Evolutionary conservation across 179 eudicot species (phyloP).

Genomic region (Carnegiea gigantea): DNA sequence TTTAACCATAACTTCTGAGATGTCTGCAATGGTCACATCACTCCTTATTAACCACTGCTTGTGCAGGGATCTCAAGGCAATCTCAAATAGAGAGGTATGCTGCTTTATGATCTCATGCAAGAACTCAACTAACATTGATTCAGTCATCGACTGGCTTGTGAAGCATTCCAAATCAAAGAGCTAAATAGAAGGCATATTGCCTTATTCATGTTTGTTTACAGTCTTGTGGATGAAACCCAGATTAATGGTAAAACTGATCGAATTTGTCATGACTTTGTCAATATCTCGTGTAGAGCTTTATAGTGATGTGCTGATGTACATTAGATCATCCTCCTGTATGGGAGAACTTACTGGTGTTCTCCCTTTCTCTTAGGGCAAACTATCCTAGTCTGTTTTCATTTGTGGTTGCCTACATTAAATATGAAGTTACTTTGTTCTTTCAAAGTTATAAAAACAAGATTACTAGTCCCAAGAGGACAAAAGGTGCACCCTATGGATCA

Average conservation of each 20-base stretch:
- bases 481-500: no score
- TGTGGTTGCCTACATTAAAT: neutral
- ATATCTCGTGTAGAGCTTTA: constrained; percentile 31
- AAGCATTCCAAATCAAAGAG: constrained; percentile 97
- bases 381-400: neutral
- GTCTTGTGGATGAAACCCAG: constrained; percentile 10
- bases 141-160: constrained; percentile 96
- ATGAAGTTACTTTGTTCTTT: neutral
- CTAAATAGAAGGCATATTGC: constrained; percentile 39
- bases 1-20: neutral
- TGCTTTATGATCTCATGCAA: constrained; percentile 99
- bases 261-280: constrained; percentile 20
- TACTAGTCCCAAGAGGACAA: neutral
- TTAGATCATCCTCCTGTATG: constrained; percentile 13
- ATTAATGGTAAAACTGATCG: constrained; percentile 12
- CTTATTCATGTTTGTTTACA: constrained; percentile 16
- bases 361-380: neutral
- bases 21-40: neutral
- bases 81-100: constrained; percentile 92
- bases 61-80: constrained; percentile 82
- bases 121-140: constrained; percentile 93
- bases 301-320: constrained; percentile 35
- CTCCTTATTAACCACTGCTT: neutral
- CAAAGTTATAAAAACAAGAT: neutral
- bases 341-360: neutral